Base-by-base conservation (phyloP, 2,329 filamentous ascomycete species). In the Penicillium occitanis region DNA sequence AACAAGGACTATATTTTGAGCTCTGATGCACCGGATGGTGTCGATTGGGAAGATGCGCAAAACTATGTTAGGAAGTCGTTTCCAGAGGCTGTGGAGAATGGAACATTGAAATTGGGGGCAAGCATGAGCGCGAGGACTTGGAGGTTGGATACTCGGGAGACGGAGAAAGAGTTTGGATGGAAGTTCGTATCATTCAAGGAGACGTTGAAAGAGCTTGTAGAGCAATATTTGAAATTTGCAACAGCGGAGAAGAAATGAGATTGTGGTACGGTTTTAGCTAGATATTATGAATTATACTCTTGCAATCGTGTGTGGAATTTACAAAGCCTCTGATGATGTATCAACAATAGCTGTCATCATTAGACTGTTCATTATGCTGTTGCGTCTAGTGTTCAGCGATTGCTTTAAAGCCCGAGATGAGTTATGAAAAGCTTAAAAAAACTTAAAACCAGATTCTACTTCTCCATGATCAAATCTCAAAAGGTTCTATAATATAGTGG, bases 131-230 rank as follows among this genome's bases (percentile, higher is more conserved):
- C 51, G 6, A 44, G 44, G 5, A 58, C 33, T 5, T 64, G 61
- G 61, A 53, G 51, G 40, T 40, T 64, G 33, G 61, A 58, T 37
- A 42, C 48, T 3, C 11, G 35, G 22, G 30, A 22, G 22, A 64
- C 61, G 13, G 48, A 64, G 28, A 33, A 58, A 17, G 48, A 7
- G 17, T 64, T 64, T 58, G 61, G 61, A 2, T 64, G 61, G 61
- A 5, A 42, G 25, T 64, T 64, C 11, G 30, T 44, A 30, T 17
- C 22, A 1, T 64, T 64, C 25, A 42, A 58, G 22, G 61, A 64
- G 17, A 64, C 61, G n/a, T 40, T 63, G 61, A 51, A 53, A 35
- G 44, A 35, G n/a, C 61, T 63, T 28, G 10, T 63, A 3, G 25
- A 4, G n/a, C 61, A 63, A 35, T 63, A 62, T 62, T 17, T 62